Evolutionary conservation across 495 filamentous ascomycete species (phyloP), one percentile per base, ranked within the genome.

Genomic region (Talaromyces wortmannii): DNA sequence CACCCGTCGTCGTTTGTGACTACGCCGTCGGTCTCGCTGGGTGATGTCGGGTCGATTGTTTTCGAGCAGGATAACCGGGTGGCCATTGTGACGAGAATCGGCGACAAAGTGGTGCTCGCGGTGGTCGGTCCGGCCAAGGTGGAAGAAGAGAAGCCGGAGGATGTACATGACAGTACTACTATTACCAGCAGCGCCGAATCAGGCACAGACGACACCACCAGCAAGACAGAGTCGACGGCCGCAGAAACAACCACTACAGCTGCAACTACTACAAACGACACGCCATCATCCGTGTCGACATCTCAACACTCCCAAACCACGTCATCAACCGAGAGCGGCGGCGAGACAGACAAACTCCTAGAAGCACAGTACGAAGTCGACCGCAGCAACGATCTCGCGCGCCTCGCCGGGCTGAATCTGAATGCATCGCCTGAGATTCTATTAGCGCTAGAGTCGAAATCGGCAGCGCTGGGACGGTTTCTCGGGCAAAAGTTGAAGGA

Each of bases 11-110:
- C 74, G 42, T 77, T 74, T 57, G 67, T 77, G 47, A 77, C 74
- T 11, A 70, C 74, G 11, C 69, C 72, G n/a, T 77, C 74, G 10
- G 63, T 73, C 55, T 74, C 74, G 7, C 59, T 77, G n/a, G 74
- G 74, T n/a, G 71, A 77, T 52, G 74, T 77, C 18, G 74, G 74
- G 36, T 77, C 74, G 4, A 77, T 77, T 45, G 74, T 77, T 45
- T 77, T 77, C 33, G 74, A 77, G 49, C 72, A 75, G 7, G 71
- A 75, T 43, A 71, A 72, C 48, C 67, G 67, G 4, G 74, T 76
- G 30, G 72, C 74, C 6, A 68, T 77, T 8, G 72, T 77, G n/a
- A 77, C 74, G 30, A 65, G 61, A 6, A 68, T 77, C 45, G 74
- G 71, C 7, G 72, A 77, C 55, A 75, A 74, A 54, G 72, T 77